phyloP scores from a whole-genome alignment of 768 basidiomycete genomes.

The Lentinula edodes region DNA sequence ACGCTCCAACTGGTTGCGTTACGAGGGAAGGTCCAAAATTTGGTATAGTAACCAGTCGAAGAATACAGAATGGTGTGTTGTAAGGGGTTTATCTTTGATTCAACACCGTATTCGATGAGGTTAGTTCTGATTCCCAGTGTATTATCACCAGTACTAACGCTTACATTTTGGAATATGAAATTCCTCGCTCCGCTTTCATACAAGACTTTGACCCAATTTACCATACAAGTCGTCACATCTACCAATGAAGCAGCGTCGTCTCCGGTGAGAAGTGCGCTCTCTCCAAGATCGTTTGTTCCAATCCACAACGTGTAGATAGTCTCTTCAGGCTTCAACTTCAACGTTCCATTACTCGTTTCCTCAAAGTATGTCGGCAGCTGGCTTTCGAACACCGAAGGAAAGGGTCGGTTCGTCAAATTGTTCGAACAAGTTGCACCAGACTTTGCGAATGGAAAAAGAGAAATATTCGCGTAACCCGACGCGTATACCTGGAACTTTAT shows the following conservation, averaged over 20 bases:
- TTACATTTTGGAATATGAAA: conserved; percentile 65
- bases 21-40: conserved; percentile 43
- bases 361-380: conserved; percentile 33
- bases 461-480: conserved; percentile 46
- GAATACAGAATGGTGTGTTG: conserved; percentile 44
- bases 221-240: conserved; percentile 49
- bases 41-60: conserved; percentile 38
- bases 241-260: conserved; percentile 46
- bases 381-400: conserved; percentile 33
- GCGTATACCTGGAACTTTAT: conserved; percentile 28
- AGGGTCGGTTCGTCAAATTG: conserved; percentile 30
- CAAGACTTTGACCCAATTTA: conserved; percentile 53
- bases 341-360: conserved; percentile 4
- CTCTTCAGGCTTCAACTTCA: not conserved
- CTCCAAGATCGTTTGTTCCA: conserved; percentile 31
- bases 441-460: conserved; percentile 41
- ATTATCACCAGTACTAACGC: conserved; percentile 10
- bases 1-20: conserved; percentile 46
- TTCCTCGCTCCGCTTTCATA: conserved; percentile 58
- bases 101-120: not conserved
- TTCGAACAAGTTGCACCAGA: conserved; percentile 44
- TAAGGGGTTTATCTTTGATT: conserved; percentile 51
- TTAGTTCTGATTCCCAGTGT: too few species aligned
- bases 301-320: conserved; percentile 9
- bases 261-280: conserved; percentile 47